Base-by-base conservation (phyloP, 2,329 filamentous ascomycete genomes). In the Pezicula rhizophila region DNA sequence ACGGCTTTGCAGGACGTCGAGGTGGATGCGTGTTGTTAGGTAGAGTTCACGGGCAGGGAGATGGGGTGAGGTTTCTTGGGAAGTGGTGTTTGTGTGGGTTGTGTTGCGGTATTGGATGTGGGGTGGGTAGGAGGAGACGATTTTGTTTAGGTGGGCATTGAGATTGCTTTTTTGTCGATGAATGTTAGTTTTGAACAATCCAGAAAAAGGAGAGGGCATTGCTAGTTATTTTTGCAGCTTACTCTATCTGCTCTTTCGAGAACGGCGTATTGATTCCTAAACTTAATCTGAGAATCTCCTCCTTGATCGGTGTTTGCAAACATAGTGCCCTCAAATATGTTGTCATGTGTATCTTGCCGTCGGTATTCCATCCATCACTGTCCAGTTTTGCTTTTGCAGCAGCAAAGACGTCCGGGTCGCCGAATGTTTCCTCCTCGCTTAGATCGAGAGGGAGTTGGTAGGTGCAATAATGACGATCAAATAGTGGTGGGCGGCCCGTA, bases 361-460 rank as follows among this genome's bases (percentile, higher is more conserved):
- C 26, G 15, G 42, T 49, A 35, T 51, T 51, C 49, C 49, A 51
- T 26, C 46, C 46, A n/a, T 51, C 18, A 8, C 11, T 15, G 45
- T 51, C 49, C 6, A 51, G 34, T n/a, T 37, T 42, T 8, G 11
- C 14, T 11, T 45, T 42, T 5, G 42, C 46, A 20, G 12, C 34
- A 31, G 12, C 39, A 10, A 48, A 23, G n/a, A 33, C 40, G 7
- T 45, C 33, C 1, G 28, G 38, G 8, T 17, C 15, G 12, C n/a
- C 12, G 8, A 38, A 18, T 7, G 45, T 20, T 37, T 48, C 40
- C 8, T 48, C 46, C 15, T 49, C 46, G 26, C 28, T 18, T 18
- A 51, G 23, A 42, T 51, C 49, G 20, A 49, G 40, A 18, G 49
- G 49, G 8, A 51, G 17, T 38, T 34, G n/a, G 15, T 26, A 17